Evolutionary conservation across 1,284 basidiomycete species (phyloP).

Genomic region (Ceratorhiza oryzae-sativae): DNA sequence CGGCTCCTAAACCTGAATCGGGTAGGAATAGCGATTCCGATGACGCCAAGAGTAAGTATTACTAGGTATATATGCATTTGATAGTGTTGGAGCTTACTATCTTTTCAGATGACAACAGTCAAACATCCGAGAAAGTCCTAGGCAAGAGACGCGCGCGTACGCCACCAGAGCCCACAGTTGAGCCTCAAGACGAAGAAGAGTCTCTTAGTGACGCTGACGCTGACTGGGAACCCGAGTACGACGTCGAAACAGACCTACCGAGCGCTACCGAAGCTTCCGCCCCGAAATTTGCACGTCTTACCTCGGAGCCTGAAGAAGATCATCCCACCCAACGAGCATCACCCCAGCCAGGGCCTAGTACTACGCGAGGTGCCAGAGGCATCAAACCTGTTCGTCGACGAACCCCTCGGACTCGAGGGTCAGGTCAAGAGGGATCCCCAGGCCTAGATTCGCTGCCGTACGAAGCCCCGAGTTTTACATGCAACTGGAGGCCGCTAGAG

Average conservation of each 20-base stretch:
- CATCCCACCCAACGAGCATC: background rate
- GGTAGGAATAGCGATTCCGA: slow-evolving; percentile 28
- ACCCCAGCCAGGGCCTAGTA: slow-evolving; percentile 28
- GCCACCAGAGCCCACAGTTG: background rate
- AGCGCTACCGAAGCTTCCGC: background rate
- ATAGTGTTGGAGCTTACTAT: background rate
- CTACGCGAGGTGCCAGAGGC: slow-evolving; percentile 30
- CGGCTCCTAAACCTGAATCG: background rate
- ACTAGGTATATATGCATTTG: background rate
- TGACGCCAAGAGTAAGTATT: slow-evolving; percentile 1
- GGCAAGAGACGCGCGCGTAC: slow-evolving; percentile 33
- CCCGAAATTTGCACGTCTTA: slow-evolving; percentile 24
- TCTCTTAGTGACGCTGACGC: slow-evolving; percentile 31
- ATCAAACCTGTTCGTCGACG: slow-evolving; percentile 5
- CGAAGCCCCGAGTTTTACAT: slow-evolving; percentile 23
- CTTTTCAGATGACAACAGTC: slow-evolving; percentile 15
- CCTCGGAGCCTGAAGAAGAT: slow-evolving; percentile 27
- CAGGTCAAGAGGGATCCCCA: slow-evolving; percentile 22
- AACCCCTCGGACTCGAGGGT: slow-evolving; percentile 10
- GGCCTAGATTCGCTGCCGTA: slow-evolving; percentile 20
- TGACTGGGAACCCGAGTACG: slow-evolving; percentile 32
- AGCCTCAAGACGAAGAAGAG: slow-evolving; percentile 23
- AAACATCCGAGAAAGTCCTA: slow-evolving; percentile 25
- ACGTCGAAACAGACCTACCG: background rate
- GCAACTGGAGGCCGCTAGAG: slow-evolving; percentile 21